Evolutionary conservation across 1,284 basidiomycete species (phyloP).

Genomic region (Heterobasidion irregulare): DNA sequence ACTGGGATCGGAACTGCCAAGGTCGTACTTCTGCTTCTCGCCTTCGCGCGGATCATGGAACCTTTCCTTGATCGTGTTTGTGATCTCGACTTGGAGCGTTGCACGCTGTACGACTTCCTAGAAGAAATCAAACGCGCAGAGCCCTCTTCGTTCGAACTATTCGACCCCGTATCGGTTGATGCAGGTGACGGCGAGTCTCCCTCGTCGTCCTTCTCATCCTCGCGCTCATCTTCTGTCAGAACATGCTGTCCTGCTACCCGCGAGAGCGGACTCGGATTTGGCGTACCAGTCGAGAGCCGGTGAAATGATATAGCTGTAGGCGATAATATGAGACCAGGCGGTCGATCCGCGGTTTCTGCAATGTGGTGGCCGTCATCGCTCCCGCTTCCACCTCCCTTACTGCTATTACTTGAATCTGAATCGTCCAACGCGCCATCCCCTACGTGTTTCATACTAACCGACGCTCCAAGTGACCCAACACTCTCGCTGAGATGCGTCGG

Average conservation of each 20-base stretch:
- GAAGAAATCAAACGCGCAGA: background rate
- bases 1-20: constrained; percentile 8
- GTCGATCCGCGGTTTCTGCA: background rate
- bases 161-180: constrained; percentile 43
- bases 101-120: background rate
- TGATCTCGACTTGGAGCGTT: constrained; percentile 4
- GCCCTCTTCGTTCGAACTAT: constrained; percentile 6
- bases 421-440: constrained; percentile 73
- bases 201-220: constrained; percentile 27
- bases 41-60: constrained; percentile 5
- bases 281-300: constrained; percentile 20
- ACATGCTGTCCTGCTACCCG: constrained; percentile 39
- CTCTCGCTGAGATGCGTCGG: constrained; percentile 16
- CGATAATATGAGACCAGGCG: constrained; percentile 7
- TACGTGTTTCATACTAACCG: constrained; percentile 41
- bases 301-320: constrained; percentile 23
- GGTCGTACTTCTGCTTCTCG: constrained; percentile 5
- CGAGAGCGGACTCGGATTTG: constrained; percentile 57
- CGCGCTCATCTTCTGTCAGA: constrained; percentile 39
- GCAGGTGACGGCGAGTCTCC: constrained; percentile 36
- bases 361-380: background rate
- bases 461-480: constrained; percentile 11
- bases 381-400: constrained; percentile 2
- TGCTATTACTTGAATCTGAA: constrained; percentile 45
- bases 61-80: constrained; percentile 7